These are phyloP conservation scores for Cladobotryum mycophilum DNA, from an alignment of 2,329 filamentous ascomycete species.

Conservation along the genomic window DNA sequence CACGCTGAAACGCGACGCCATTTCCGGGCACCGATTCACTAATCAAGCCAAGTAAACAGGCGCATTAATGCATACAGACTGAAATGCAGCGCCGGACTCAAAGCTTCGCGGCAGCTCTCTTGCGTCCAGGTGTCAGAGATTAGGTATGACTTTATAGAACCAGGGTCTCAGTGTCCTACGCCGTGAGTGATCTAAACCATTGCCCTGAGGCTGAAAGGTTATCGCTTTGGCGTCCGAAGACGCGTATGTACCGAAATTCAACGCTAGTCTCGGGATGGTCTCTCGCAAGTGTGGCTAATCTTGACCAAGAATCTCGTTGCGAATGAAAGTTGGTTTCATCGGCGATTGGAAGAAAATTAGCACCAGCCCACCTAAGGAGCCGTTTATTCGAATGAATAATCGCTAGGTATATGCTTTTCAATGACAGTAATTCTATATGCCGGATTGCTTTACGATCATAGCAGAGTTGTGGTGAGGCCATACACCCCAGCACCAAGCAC, in stretches of 20 bases:
- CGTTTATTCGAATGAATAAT: constrained; percentile 68
- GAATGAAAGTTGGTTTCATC: constrained; percentile 14
- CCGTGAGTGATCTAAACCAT: not conserved
- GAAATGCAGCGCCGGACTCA: not conserved
- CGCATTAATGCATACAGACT: not conserved
- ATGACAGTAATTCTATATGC: constrained; percentile 51
- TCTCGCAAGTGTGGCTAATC: constrained; percentile 2
- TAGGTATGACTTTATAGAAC: not conserved
- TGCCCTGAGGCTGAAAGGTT: not conserved
- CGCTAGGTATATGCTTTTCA: constrained; percentile 69
- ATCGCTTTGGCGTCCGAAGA: not conserved
- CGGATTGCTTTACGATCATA: constrained; percentile 24
- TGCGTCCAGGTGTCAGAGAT: constrained; percentile 5
- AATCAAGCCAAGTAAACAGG: not conserved
- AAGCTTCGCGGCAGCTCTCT: constrained; percentile 1
- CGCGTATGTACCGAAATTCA: constrained; percentile 22
- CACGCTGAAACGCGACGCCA: not conserved
- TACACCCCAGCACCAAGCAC: not conserved
- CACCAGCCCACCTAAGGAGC: constrained; percentile 37
- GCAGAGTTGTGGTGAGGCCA: constrained; percentile 27
- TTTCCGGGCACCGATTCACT: not conserved
- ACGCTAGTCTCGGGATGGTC: constrained; percentile 27
- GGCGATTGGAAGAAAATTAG: constrained; percentile 19
- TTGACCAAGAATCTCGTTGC: not conserved
- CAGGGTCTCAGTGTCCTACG: not conserved